A percentile compares a stretch with the other conserved stretches of the same genome.
phyloP scores from a whole-genome alignment of 805 yeast species.

The baker's yeast (Saccharomyces cerevisiae) region DNA sequence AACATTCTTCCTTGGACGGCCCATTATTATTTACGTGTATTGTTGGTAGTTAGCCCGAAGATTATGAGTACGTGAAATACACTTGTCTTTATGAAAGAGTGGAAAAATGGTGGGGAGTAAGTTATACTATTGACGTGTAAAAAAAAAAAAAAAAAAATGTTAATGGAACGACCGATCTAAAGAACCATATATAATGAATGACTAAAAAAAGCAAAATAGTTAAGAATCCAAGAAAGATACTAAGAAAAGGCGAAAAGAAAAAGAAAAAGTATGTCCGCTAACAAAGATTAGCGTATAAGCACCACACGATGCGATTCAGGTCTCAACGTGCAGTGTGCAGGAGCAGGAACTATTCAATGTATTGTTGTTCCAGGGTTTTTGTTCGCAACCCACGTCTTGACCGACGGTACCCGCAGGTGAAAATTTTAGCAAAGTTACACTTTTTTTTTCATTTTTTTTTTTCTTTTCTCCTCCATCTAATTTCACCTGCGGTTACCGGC shows the following conservation, averaged over 20 bases:
- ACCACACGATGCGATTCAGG: neutral
- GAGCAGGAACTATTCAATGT: neutral
- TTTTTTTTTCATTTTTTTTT: neutral
- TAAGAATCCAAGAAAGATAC: neutral
- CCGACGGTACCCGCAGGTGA: neutral
- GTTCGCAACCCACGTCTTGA: neutral
- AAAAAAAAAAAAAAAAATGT: neutral
- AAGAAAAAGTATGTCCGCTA: neutral
- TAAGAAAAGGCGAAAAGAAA: neutral
- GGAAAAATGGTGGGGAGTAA: neutral
- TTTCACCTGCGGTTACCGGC: neutral
- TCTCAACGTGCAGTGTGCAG: neutral
- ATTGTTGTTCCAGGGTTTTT: neutral
- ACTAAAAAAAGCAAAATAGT: neutral
- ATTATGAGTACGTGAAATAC: neutral
- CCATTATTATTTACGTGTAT: conserved; percentile 16
- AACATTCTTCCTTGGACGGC: conserved; percentile 30
- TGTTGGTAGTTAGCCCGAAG: neutral
- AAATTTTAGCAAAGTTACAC: neutral
- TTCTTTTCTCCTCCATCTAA: neutral
- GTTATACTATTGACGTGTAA: neutral
- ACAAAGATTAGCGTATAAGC: neutral
- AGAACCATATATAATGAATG: neutral
- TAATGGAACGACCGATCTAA: neutral
- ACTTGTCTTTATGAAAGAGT: neutral